phyloP scores from a whole-genome alignment of 1,284 basidiomycete species.

The Laetiporus sulphureus region DNA sequence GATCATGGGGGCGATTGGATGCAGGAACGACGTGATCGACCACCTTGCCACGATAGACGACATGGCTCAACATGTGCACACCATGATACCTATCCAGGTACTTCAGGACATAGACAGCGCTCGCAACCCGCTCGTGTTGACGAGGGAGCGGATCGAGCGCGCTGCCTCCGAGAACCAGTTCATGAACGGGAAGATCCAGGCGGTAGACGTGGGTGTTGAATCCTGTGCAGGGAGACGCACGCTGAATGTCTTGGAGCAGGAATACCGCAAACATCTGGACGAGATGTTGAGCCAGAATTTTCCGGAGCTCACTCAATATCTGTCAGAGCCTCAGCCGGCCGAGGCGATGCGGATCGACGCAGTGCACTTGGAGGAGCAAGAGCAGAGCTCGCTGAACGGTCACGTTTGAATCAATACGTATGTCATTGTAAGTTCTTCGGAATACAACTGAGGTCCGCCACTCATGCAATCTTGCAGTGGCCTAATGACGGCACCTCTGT shows the following conservation, averaged over 20 bases:
- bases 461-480: background rate
- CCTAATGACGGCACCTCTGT: background rate
- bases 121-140: constrained; percentile 73
- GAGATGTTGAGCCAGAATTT: constrained; percentile 55
- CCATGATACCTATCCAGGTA: constrained; percentile 67
- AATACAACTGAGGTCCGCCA: too few species aligned
- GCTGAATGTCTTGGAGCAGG: constrained; percentile 29
- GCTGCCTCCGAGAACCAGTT: constrained; percentile 83
- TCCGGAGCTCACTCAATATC: constrained; percentile 41
- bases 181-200: constrained; percentile 82
- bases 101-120: constrained; percentile 70
- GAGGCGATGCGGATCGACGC: background rate
- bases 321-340: constrained; percentile 12
- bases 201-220: constrained; percentile 51
- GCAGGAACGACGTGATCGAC: constrained; percentile 64
- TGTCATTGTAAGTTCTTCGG: background rate
- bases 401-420: background rate
- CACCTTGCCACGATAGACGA: constrained; percentile 60
- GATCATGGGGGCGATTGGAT: too few species aligned
- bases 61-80: constrained; percentile 50
- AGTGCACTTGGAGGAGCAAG: background rate
- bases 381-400: constrained; percentile 4
- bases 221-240: background rate
- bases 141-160: constrained; percentile 69
- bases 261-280: constrained; percentile 49